Conservation (phyloP, 2,329 filamentous ascomycete species). For the Ophiostoma perfectum region DNA sequence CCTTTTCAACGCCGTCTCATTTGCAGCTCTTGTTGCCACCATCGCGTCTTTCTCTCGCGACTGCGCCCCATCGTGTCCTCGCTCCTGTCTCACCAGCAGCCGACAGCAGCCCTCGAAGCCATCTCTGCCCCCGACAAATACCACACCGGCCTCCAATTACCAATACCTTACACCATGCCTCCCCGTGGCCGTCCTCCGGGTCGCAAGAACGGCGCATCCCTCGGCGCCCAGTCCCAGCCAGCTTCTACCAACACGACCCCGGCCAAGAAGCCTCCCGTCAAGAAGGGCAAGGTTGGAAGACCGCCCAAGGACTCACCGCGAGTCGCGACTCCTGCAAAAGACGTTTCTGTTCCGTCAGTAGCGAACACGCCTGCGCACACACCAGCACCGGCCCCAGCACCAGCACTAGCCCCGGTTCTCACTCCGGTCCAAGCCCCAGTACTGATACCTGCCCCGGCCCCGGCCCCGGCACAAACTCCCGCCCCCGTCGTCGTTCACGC, state of each 20-base stretch:
- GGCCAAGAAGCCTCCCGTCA: background rate
- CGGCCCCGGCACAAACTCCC: background rate
- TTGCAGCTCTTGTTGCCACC: background rate
- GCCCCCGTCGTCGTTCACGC: background rate
- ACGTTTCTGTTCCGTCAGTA: background rate
- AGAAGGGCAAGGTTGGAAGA: constrained; percentile 10
- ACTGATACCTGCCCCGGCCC: background rate
- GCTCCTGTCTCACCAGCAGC: background rate
- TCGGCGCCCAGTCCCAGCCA: constrained; percentile 10
- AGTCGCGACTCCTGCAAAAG: background rate
- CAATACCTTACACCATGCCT: constrained; percentile 17
- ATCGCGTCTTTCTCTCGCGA: background rate
- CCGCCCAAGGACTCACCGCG: constrained; percentile 12
- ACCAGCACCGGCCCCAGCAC: background rate
- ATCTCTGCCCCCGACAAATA: background rate
- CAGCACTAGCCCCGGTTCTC: background rate
- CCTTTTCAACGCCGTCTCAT: constrained; percentile 4
- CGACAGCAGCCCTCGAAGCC: background rate
- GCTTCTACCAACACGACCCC: background rate
- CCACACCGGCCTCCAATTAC: background rate
- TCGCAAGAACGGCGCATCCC: constrained; percentile 21
- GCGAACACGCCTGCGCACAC: background rate
- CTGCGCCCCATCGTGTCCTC: background rate
- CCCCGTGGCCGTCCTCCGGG: constrained; percentile 25
- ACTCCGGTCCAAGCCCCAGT: background rate